A percentile compares a stretch with the other conserved stretches of the same genome.
Evolutionary conservation across 768 basidiomycete species (phyloP).

Genomic region (Hemileccinum impolitum): DNA sequence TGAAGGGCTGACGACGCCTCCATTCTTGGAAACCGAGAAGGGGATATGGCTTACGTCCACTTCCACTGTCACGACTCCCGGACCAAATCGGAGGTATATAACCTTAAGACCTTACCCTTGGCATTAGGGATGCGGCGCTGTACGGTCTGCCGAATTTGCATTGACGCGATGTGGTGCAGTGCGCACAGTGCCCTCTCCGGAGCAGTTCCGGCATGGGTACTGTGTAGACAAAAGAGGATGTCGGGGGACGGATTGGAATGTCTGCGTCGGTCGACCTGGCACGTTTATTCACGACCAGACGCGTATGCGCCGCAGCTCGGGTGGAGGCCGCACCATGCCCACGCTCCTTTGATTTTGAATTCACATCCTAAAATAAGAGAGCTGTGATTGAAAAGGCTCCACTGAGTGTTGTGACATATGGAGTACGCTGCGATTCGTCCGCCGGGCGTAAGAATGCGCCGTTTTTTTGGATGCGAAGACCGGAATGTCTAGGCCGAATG

Average conservation of each 20-base stretch:
- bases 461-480: too few species aligned
- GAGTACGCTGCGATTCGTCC: too few species aligned
- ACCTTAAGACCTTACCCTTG: not conserved
- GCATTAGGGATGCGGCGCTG: not conserved
- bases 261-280: slow-evolving; percentile 13
- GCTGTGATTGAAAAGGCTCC: not conserved
- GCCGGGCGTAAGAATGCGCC: too few species aligned
- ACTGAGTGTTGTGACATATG: too few species aligned
- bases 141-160: slow-evolving; percentile 1
- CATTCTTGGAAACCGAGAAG: slow-evolving; percentile 15
- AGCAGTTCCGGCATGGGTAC: slow-evolving; percentile 9
- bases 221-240: not conserved
- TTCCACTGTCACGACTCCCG: not conserved
- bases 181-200: not conserved
- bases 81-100: slow-evolving; percentile 3
- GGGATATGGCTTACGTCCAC: slow-evolving; percentile 1
- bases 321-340: not conserved
- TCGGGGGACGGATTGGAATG: not conserved
- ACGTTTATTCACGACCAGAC: slow-evolving; percentile 14
- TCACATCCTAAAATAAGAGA: not conserved
- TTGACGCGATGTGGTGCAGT: not conserved
- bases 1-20: slow-evolving; percentile 18
- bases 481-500: too few species aligned
- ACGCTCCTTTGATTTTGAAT: not conserved
- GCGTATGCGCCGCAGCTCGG: slow-evolving; percentile 4